Evolutionary conservation across 2,329 filamentous ascomycete genomes (phyloP).

Genomic region (Ophiostoma sp.): DNA sequence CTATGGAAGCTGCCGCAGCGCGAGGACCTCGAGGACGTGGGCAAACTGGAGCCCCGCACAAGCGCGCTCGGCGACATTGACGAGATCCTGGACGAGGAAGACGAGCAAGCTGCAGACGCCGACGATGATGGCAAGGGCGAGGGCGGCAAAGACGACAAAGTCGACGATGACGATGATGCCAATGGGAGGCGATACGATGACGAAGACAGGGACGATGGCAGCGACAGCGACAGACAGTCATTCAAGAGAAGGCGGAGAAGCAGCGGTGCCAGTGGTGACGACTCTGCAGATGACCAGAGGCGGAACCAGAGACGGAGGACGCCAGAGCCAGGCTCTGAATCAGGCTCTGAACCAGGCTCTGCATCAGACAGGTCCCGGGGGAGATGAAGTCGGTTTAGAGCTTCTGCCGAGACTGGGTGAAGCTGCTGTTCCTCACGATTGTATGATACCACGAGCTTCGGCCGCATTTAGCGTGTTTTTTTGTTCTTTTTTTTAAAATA

Average conservation of each 20-base stretch:
- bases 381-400: background rate
- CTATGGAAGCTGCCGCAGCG: slow-evolving; percentile 85
- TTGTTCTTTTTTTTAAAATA: background rate
- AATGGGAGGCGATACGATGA: background rate
- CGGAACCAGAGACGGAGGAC: background rate
- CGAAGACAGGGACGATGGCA: background rate
- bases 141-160: slow-evolving; percentile 3
- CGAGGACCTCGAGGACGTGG: slow-evolving; percentile 79
- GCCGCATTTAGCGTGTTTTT: background rate
- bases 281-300: background rate
- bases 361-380: background rate
- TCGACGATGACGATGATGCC: background rate
- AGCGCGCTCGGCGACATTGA: slow-evolving; percentile 79
- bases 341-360: background rate
- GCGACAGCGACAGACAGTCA: slow-evolving; percentile 1
- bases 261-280: background rate
- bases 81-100: slow-evolving; percentile 59
- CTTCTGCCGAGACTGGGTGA: background rate
- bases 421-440: background rate
- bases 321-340: background rate
- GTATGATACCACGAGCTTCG: slow-evolving; percentile 11
- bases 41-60: slow-evolving; percentile 75
- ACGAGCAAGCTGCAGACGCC: slow-evolving; percentile 27
- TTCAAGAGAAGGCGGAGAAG: background rate
- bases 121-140: slow-evolving; percentile 1